Percentiles rank a stretch among this genome's conserved stretches.
These are phyloP conservation scores for Bipolaris victoriae DNA, from an alignment of 2,329 filamentous ascomycete genomes.

Conservation along the genomic window DNA sequence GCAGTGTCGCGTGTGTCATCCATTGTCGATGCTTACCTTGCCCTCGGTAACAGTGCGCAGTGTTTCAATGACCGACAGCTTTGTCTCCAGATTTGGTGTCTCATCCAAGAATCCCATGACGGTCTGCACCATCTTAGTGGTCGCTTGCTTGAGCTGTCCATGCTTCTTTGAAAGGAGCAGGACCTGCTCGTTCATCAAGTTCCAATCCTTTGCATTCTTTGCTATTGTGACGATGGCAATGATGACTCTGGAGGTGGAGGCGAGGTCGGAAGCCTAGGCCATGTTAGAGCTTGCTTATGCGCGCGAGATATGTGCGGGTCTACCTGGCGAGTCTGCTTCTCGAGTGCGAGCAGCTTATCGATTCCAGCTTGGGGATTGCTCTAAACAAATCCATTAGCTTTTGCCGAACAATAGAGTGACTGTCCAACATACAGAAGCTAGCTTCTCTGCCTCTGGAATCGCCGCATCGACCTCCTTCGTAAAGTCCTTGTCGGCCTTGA, in stretches of 20 bases:
- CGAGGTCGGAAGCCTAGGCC: conserved; percentile 86
- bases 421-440: conserved; percentile 73
- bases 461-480: conserved; percentile 92
- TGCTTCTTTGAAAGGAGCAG: conserved; percentile 98
- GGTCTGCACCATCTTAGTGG: conserved; percentile 97
- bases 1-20: conserved; percentile 6
- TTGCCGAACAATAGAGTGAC: neutral
- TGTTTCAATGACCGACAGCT: conserved; percentile 92
- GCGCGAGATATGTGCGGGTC: conserved; percentile 13
- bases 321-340: conserved; percentile 98
- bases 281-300: conserved; percentile 28
- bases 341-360: conserved; percentile 87
- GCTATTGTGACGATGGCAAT: conserved; percentile 90
- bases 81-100: conserved; percentile 83
- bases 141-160: conserved; percentile 98
- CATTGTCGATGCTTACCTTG: conserved; percentile 64
- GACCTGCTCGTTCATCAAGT: conserved; percentile 93
- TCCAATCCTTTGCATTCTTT: conserved; percentile 93
- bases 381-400: conserved; percentile 50
- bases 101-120: conserved; percentile 91
- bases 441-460: conserved; percentile 86
- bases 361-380: conserved; percentile 83
- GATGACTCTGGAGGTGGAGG: conserved; percentile 88
- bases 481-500: conserved; percentile 99
- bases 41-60: conserved; percentile 95